Conservation (phyloP, 805 yeast species). For the Saccharomycopsis sp. region DNA sequence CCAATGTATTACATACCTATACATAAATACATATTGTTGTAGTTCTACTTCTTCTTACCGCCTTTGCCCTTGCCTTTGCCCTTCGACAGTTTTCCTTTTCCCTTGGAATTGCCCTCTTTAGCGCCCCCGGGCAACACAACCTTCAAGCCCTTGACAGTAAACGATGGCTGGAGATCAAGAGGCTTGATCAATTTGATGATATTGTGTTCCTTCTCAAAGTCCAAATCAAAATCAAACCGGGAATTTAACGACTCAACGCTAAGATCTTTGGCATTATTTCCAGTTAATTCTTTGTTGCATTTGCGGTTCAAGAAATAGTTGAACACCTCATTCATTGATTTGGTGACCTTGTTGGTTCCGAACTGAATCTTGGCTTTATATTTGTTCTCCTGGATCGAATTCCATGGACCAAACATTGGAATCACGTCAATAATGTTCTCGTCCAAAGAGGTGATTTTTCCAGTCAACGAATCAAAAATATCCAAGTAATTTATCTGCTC, state of each 20-base stretch:
- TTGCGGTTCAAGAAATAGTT: conserved; percentile 48
- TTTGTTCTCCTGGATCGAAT: conserved; percentile 61
- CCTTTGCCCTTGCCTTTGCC: conserved; percentile 23
- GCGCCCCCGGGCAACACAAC: conserved; percentile 44
- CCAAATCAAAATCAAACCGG: conserved; percentile 34
- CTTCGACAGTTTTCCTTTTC: conserved; percentile 23
- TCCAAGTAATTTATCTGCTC: conserved; percentile 29
- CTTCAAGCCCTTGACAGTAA: conserved; percentile 70
- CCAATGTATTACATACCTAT: conserved; percentile 16
- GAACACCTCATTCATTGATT: conserved; percentile 66
- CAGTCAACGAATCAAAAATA: conserved; percentile 35
- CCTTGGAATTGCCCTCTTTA: conserved; percentile 21
- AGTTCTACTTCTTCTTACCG: conserved; percentile 13
- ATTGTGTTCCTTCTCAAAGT: conserved; percentile 68
- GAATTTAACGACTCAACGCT: not conserved
- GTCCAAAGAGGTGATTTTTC: conserved; percentile 26
- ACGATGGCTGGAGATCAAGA: conserved; percentile 56
- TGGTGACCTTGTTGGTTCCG: conserved; percentile 77
- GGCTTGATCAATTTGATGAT: conserved; percentile 50
- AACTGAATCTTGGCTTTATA: conserved; percentile 83
- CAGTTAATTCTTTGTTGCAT: conserved; percentile 30
- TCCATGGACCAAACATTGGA: conserved; percentile 93
- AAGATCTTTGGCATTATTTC: not conserved
- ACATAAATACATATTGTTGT: not conserved
- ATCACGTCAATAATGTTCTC: conserved; percentile 60